A percentile compares a stretch with the other conserved stretches of the same genome.
Conservation (phyloP, 352 stramenopile species). For the Phytophthora palmivora region DNA sequence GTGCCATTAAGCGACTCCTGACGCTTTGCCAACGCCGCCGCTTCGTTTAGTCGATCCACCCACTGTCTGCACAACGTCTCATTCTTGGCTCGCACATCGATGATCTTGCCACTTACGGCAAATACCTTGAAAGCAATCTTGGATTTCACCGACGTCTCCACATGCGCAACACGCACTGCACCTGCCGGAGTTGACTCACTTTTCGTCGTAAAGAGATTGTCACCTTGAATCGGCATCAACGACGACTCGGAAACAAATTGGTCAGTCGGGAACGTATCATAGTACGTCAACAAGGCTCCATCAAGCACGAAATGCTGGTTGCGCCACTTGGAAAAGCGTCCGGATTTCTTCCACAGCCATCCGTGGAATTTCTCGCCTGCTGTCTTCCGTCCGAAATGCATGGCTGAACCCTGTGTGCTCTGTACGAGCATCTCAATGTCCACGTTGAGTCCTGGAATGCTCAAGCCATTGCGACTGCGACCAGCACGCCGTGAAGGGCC, state of each 20-base stretch:
- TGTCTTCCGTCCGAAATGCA: slow-evolving; percentile 70
- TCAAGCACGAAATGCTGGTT: slow-evolving; percentile 89
- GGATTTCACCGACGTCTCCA: slow-evolving; percentile 77
- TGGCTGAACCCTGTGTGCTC: slow-evolving; percentile 76
- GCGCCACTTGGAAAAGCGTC: slow-evolving; percentile 82
- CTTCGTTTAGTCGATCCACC: slow-evolving; percentile 77
- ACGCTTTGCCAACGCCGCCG: slow-evolving; percentile 70
- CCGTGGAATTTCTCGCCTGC: slow-evolving; percentile 79
- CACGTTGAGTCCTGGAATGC: slow-evolving; percentile 66
- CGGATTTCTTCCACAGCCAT: slow-evolving; percentile 86
- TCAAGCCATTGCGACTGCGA: slow-evolving; percentile 26
- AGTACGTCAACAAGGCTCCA: slow-evolving; percentile 80
- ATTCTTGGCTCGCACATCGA: slow-evolving; percentile 84
- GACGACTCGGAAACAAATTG: slow-evolving; percentile 74
- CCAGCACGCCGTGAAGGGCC: slow-evolving; percentile 20
- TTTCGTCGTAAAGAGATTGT: slow-evolving; percentile 78
- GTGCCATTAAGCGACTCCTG: slow-evolving; percentile 74
- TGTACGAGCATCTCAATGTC: slow-evolving; percentile 88
- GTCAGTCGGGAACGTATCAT: slow-evolving; percentile 84
- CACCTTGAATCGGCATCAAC: slow-evolving; percentile 61
- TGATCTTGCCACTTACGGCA: slow-evolving; percentile 84
- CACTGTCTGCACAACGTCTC: slow-evolving; percentile 75
- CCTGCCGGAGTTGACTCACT: slow-evolving; percentile 72
- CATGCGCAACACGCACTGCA: slow-evolving; percentile 77
- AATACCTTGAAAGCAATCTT: slow-evolving; percentile 88